Evolutionary conservation across 2,329 filamentous ascomycete species (phyloP).

Genomic region (Cytospora piceicola): DNA sequence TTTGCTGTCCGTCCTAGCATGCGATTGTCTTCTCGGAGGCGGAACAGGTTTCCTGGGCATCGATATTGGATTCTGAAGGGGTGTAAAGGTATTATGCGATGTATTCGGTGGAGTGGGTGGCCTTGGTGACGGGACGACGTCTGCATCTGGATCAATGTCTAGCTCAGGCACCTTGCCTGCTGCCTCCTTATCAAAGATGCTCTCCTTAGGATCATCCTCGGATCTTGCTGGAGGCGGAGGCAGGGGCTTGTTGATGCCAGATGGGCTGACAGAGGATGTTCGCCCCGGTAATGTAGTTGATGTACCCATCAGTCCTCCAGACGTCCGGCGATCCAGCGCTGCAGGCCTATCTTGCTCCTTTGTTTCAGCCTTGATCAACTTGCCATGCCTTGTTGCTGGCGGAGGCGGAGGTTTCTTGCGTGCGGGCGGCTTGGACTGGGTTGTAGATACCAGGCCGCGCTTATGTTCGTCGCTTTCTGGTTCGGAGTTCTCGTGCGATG

Average conservation of each 20-base stretch:
- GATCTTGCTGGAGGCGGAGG: slow-evolving; percentile 56
- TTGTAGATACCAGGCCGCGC: slow-evolving; percentile 39
- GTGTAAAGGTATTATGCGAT: slow-evolving; percentile 39
- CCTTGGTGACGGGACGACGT: slow-evolving; percentile 40
- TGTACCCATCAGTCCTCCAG: slow-evolving; percentile 31
- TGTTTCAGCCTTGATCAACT: slow-evolving; percentile 63
- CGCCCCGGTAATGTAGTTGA: slow-evolving; percentile 38
- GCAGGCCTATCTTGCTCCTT: slow-evolving; percentile 38
- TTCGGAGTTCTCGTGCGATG: slow-evolving; percentile 60
- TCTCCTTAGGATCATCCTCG: slow-evolving; percentile 53
- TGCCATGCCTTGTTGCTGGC: slow-evolving; percentile 75
- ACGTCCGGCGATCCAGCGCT: slow-evolving; percentile 19
- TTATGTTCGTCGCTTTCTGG: slow-evolving; percentile 54
- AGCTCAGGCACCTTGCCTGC: slow-evolving; percentile 56
- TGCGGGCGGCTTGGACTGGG: slow-evolving; percentile 36
- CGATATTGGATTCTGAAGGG: slow-evolving; percentile 38
- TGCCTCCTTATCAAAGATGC: slow-evolving; percentile 58
- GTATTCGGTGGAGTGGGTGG: slow-evolving; percentile 47
- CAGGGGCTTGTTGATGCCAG: slow-evolving; percentile 65
- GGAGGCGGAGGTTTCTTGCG: slow-evolving; percentile 72
- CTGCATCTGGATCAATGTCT: slow-evolving; percentile 36
- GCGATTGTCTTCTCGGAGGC: slow-evolving; percentile 56
- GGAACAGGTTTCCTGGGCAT: slow-evolving; percentile 48
- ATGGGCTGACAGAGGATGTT: slow-evolving; percentile 41
- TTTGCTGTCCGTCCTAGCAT: slow-evolving; percentile 52